These are phyloP conservation scores for Danielozyma ontarioensis DNA, from an alignment of 805 yeast genomes.

Conservation along the genomic window DNA sequence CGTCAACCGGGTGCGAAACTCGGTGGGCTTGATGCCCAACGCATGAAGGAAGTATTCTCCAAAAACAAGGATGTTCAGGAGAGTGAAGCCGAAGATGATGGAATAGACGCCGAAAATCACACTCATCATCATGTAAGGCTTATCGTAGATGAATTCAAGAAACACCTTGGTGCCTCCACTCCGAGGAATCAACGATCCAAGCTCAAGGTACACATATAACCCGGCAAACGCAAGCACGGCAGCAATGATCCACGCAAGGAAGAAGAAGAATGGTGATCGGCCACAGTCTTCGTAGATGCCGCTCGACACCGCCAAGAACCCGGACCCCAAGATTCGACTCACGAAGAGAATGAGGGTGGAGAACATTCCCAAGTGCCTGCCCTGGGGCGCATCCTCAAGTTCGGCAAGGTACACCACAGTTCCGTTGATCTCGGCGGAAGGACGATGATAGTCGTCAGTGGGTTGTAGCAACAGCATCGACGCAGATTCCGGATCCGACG, in stretches of 20 bases:
- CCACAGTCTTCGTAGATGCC: slow-evolving; percentile 64
- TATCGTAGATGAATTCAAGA: slow-evolving; percentile 59
- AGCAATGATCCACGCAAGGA: slow-evolving; percentile 59
- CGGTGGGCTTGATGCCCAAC: slow-evolving; percentile 35
- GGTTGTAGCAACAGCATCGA: background rate
- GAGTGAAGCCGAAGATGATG: slow-evolving; percentile 49
- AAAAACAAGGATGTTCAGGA: slow-evolving; percentile 54
- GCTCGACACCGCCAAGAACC: slow-evolving; percentile 70
- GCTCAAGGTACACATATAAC: slow-evolving; percentile 57
- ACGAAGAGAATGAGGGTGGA: slow-evolving; percentile 61
- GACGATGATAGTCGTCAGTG: background rate
- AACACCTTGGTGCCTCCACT: slow-evolving; percentile 77
- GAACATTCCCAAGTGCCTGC: slow-evolving; percentile 66
- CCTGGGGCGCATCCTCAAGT: slow-evolving; percentile 60
- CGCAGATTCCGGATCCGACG: background rate
- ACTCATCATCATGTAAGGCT: slow-evolving; percentile 52
- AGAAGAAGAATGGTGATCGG: slow-evolving; percentile 57
- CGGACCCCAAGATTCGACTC: slow-evolving; percentile 71
- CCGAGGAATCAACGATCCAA: slow-evolving; percentile 66
- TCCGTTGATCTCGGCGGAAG: slow-evolving; percentile 1
- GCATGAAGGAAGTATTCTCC: slow-evolving; percentile 54
- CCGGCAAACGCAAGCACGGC: slow-evolving; percentile 64
- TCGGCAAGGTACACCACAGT: slow-evolving; percentile 19
- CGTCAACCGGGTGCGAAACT: slow-evolving; percentile 28
- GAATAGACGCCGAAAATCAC: slow-evolving; percentile 47